These are phyloP conservation scores for Talaromyces stipitatus DNA, from an alignment of 495 filamentous ascomycete genomes.

Conservation along the genomic window DNA sequence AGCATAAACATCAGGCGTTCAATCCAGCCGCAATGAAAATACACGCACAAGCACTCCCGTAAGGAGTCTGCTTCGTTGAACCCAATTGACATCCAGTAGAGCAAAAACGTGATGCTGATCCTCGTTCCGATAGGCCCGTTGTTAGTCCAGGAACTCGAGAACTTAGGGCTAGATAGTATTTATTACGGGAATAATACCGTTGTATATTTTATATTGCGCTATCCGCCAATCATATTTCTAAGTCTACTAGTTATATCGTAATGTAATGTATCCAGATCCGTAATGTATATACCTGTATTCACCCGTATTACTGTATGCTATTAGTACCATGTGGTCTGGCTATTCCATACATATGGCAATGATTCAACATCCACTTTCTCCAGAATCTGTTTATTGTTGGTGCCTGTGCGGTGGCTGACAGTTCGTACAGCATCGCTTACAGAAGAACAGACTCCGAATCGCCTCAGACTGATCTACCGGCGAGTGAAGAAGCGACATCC, in stretches of 20 bases:
- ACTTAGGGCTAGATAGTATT: slow-evolving; percentile 1
- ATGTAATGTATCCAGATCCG: background rate
- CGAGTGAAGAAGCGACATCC: no score
- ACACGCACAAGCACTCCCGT: background rate
- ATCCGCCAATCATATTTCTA: background rate
- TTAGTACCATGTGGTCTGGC: background rate
- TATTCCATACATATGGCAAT: background rate
- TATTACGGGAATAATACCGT: background rate
- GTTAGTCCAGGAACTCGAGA: background rate
- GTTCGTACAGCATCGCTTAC: no score
- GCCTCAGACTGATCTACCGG: no score
- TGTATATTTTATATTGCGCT: background rate
- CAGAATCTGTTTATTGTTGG: background rate
- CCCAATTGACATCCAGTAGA: background rate
- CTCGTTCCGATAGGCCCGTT: background rate
- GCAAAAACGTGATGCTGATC: background rate
- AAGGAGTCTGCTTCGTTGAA: no score
- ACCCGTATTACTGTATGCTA: background rate
- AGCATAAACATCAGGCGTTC: no score
- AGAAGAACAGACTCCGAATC: no score
- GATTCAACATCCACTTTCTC: background rate
- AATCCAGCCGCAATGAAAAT: background rate
- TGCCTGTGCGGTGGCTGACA: background rate
- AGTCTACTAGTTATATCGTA: background rate
- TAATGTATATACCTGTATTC: background rate